phyloP scores from a whole-genome alignment of 345 rosid species.

The Euphorbia lathyris region DNA sequence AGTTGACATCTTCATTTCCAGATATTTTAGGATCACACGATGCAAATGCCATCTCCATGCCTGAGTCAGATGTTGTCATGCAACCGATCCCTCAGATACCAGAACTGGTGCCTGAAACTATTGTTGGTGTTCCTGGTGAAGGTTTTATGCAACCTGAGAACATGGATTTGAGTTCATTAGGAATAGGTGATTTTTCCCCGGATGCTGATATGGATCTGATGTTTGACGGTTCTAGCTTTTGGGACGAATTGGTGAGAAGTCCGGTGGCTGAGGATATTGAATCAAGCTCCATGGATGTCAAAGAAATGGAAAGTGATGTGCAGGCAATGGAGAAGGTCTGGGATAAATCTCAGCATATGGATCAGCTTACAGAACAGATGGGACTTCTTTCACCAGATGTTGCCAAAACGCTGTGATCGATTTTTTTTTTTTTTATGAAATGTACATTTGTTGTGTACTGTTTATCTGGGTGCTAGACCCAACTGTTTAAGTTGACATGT shows the following conservation, averaged over 20 bases:
- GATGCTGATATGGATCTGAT: conserved; percentile 69
- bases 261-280: conserved; percentile 60
- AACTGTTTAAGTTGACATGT: not conserved
- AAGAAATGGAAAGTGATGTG: conserved; percentile 29
- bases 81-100: conserved; percentile 48
- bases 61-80: conserved; percentile 41
- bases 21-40: conserved; percentile 46
- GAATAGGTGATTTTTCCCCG: conserved; percentile 39
- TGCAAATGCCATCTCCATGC: conserved; percentile 36
- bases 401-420: conserved; percentile 30
- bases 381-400: conserved; percentile 64
- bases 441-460: conserved; percentile 15
- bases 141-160: conserved; percentile 39
- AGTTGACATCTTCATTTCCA: conserved; percentile 40
- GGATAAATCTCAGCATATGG: conserved; percentile 51
- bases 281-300: conserved; percentile 41
- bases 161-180: conserved; percentile 46
- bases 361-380: conserved; percentile 83
- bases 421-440: not conserved
- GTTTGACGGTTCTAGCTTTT: conserved; percentile 47
- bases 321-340: conserved; percentile 43
- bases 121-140: conserved; percentile 37
- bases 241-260: conserved; percentile 54
- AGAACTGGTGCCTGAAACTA: conserved; percentile 47
- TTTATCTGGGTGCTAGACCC: conserved; percentile 7